Evolutionary conservation across 164 flowering plant species (phyloP), one percentile per base, ranked within the genome.

Genomic region (Hamamelis virginiana): DNA sequence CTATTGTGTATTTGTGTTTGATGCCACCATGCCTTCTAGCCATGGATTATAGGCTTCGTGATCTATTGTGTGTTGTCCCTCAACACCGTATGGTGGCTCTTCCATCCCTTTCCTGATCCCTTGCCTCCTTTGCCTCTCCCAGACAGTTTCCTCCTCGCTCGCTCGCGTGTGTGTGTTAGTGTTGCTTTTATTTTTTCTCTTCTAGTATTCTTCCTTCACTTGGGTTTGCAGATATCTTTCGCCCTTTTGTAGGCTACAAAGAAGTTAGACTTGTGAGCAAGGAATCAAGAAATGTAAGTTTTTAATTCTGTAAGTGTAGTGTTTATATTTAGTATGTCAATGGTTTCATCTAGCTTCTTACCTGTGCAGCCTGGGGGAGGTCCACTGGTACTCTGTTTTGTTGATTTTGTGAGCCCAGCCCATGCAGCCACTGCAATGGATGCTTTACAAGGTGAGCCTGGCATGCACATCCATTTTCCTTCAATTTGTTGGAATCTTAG

Each of bases 181-280:
- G 8, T 52, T 26, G 13, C 57, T 45, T 58, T 48, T 0, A 38
- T 44, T 44, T 47, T n/a, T 59, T 9, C 22, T 3, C 41, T 48
- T 50, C 61, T 47, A 19, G 26, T 18, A 63, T 75, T 64, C 55
- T 72, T 79, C 82, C 86, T 86, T 87, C 41, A 86, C 83, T 72
- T 55, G 52, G 5, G 33, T 62, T 62, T 63, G 71, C 73, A 94
- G 98, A 94, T 85, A 92, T 94, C n/a, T 92, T 94, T 70, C 98
- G 97, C 38, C 97, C 96, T 65, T 94, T 94, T 81, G 94, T 92
- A 51, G 98, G 98, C 53, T 94, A 85, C 80, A 87, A 82, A 77
- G 97, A 92, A 86, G 97, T 92, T 48, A 88, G 98, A 74, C 90
- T 94, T 59, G 97, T 94, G 57, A 87, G 76, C 77, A 94, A 92